Conservation (phyloP, 192 early-diverging fungal species). For the Chytriomyces sp. region DNA sequence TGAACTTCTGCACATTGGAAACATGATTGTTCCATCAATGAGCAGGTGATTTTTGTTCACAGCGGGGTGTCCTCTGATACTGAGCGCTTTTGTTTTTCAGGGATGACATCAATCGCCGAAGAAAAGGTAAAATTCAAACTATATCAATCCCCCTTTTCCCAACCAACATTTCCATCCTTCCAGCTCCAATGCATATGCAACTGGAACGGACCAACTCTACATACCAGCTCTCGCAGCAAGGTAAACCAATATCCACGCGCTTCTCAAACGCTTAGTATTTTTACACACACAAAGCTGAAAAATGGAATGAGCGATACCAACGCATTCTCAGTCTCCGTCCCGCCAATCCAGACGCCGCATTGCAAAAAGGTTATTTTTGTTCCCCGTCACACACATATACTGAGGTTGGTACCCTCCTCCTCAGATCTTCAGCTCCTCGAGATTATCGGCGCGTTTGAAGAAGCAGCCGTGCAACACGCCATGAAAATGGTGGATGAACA, state of each 20-base stretch:
- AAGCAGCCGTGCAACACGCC: slow-evolving; percentile 48
- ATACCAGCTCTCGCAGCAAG: neutral
- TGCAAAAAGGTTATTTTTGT: slow-evolving; percentile 47
- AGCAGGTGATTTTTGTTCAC: neutral
- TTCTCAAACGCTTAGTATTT: no score
- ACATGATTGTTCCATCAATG: slow-evolving; percentile 28
- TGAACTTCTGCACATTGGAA: slow-evolving; percentile 53
- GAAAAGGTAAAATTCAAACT: neutral
- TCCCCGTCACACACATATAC: neutral
- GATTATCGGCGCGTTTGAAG: slow-evolving; percentile 57
- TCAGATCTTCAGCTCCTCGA: slow-evolving; percentile 55
- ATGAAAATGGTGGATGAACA: slow-evolving; percentile 57
- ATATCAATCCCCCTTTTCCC: no score
- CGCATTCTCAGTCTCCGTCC: slow-evolving; percentile 33
- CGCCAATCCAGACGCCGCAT: slow-evolving; percentile 41
- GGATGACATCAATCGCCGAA: slow-evolving; percentile 24
- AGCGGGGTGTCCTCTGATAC: neutral
- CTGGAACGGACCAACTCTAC: slow-evolving; percentile 22
- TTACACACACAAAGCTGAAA: slow-evolving; percentile 31
- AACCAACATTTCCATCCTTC: neutral
- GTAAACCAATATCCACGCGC: neutral
- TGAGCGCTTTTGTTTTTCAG: neutral
- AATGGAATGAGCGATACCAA: slow-evolving; percentile 54
- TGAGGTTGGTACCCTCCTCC: neutral
- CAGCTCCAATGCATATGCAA: slow-evolving; percentile 33